These are phyloP conservation scores for Alternaria incomplexa DNA, from an alignment of 2,329 filamentous ascomycete species.

Conservation along the genomic window DNA sequence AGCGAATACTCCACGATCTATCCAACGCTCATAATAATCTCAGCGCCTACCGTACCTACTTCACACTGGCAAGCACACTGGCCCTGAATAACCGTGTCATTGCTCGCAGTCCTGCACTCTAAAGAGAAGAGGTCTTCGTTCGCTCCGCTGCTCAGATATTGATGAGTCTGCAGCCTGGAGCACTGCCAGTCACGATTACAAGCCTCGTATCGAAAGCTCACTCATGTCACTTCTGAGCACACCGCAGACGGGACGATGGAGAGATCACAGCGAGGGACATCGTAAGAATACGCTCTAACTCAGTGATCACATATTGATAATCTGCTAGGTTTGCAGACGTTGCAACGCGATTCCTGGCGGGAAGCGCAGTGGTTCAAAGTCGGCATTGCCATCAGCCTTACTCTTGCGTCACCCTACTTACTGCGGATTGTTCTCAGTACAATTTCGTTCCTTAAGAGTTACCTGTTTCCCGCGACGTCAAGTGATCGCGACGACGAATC, in stretches of 20 bases:
- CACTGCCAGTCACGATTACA: too few species aligned
- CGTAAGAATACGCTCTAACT: not conserved
- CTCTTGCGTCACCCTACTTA: not conserved
- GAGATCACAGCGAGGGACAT: not conserved
- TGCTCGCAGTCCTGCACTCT: too few species aligned
- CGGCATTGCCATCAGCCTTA: not conserved
- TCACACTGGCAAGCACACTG: too few species aligned
- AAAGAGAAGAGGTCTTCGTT: too few species aligned
- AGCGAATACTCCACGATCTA: too few species aligned
- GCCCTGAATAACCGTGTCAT: too few species aligned
- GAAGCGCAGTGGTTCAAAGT: not conserved
- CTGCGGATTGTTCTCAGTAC: not conserved
- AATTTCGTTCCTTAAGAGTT: not conserved
- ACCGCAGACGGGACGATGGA: not conserved
- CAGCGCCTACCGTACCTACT: too few species aligned
- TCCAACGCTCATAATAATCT: too few species aligned
- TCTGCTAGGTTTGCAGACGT: not conserved
- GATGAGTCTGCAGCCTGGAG: too few species aligned
- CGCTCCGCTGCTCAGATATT: too few species aligned
- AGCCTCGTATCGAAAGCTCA: too few species aligned
- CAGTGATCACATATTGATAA: not conserved
- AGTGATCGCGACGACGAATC: not conserved
- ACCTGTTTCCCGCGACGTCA: too few species aligned
- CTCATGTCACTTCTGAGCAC: not conserved
- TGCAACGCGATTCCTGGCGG: not conserved